A percentile compares a stretch with the other conserved stretches of the same genome.
These are phyloP conservation scores for Serendipita sp. DNA, from an alignment of 768 basidiomycete genomes.

Conservation along the genomic window DNA sequence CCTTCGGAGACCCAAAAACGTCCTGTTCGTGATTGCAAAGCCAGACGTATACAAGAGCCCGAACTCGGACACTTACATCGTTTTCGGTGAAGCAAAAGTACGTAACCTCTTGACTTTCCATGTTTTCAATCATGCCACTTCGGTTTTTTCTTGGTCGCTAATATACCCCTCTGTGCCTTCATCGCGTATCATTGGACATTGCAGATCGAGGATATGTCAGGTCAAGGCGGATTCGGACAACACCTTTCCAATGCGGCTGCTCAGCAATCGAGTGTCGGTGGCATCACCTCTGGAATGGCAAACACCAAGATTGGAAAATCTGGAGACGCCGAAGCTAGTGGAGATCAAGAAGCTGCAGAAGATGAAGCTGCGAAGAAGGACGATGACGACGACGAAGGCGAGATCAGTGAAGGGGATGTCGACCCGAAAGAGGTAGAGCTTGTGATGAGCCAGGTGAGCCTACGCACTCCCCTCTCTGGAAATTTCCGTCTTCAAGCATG, in stretches of 20 bases:
- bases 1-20: conserved; percentile 86
- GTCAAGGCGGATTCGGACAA: neutral
- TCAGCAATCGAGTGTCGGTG: conserved; percentile 44
- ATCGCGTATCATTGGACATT: neutral
- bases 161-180: neutral
- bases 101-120: conserved; percentile 7
- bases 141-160: neutral
- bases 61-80: conserved; percentile 96
- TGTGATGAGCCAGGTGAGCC: conserved; percentile 48
- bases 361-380: conserved; percentile 73
- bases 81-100: conserved; percentile 95
- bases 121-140: neutral
- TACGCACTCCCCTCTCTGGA: neutral
- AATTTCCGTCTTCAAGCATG: neutral
- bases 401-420: conserved; percentile 72
- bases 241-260: conserved; percentile 61
- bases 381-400: conserved; percentile 71
- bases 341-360: conserved; percentile 67
- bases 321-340: conserved; percentile 52
- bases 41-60: conserved; percentile 98
- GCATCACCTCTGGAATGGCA: conserved; percentile 23
- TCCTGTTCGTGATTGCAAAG: conserved; percentile 80
- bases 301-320: conserved; percentile 19
- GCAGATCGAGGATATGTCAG: conserved; percentile 65
- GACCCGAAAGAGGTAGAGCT: conserved; percentile 92